phyloP scores from a whole-genome alignment of 169 alveolate genomes.

The Babesia divergens region DNA sequence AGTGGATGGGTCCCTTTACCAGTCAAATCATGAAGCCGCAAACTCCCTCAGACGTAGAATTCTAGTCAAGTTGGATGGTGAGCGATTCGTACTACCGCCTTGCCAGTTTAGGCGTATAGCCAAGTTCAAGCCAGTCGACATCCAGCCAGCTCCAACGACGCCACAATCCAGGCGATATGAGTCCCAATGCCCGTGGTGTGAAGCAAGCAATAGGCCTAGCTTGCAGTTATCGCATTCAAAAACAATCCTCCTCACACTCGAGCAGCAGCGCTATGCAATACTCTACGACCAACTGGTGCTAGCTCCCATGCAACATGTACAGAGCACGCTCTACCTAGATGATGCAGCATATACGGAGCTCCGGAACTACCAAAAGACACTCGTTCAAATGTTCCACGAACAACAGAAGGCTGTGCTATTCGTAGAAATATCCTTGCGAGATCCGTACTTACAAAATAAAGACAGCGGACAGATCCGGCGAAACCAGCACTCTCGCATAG shows the following conservation, averaged over 20 bases:
- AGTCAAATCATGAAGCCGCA: conserved; percentile 39
- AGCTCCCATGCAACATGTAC: conserved; percentile 43
- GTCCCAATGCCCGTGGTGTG: conserved; percentile 4
- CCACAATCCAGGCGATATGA: not conserved
- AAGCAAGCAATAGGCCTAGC: not conserved
- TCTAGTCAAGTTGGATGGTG: not conserved
- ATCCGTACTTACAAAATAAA: conserved; percentile 14
- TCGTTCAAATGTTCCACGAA: conserved; percentile 53
- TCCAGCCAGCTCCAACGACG: not conserved
- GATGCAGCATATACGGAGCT: conserved; percentile 51
- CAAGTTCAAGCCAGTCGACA: conserved; percentile 9
- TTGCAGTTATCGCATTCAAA: conserved; percentile 36
- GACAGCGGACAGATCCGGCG: conserved; percentile 4
- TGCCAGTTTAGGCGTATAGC: conserved; percentile 25
- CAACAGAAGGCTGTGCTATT: conserved; percentile 41
- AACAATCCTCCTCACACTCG: conserved; percentile 19
- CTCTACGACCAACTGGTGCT: conserved; percentile 52
- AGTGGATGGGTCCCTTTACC: conserved; percentile 39
- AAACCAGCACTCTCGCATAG: conserved; percentile 35
- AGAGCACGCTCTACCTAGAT: conserved; percentile 53
- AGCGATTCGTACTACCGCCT: conserved; percentile 13
- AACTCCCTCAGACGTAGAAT: conserved; percentile 5
- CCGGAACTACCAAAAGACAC: conserved; percentile 65
- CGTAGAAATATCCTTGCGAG: conserved; percentile 31
- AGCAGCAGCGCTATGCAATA: conserved; percentile 26